Evolutionary conservation across 768 basidiomycete genomes (phyloP), one percentile per base, ranked within the genome.

Genomic region (Trametes cingulata): DNA sequence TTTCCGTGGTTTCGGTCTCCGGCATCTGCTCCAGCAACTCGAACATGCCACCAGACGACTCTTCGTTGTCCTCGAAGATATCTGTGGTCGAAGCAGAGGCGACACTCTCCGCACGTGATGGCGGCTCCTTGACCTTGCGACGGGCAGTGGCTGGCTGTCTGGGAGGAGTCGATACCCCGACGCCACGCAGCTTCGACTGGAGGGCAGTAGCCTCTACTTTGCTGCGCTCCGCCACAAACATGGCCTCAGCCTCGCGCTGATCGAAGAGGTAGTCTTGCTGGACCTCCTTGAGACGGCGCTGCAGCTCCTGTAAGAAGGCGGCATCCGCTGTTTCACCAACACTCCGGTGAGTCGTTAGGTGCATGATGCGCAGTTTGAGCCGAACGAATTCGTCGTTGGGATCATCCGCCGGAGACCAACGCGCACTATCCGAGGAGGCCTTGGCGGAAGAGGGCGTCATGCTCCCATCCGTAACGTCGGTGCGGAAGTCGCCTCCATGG

Each of bases 251-350:
- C 61, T 89, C 86, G 55, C 74, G 76, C 65, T 83, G 79, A 56
- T 90, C 80, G 67, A 94, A 93, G 56, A 91, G 82, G 65, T 91
- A 91, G 69, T 87, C 77, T 22, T 76, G 74, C 67, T 81, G 80
- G 24, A 85, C 69, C 22, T 68, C 71, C 43, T 75, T 69, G 40
- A 91, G 71, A 40, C 76, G 82, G 48, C 74, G 67, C 10, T 77
- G 79, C 37, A 90, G 69, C 25, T 74, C 68, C 56, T 71, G 73
- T 13, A 77, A 64, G 25, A 74, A 67, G 19, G 69, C 56, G n/a
- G 68, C 61, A 46, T 72, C 67, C 39, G 68, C 66, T 43, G 63
- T 65, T 46, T 72, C 68, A 40, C 65, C 68, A 2, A 73, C 42
- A 24, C 72, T 66, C 27, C 71, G 73, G 20, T 67, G 68, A 0